These are phyloP conservation scores for Acorus gramineus DNA, from an alignment of 106 monocot genomes.

Conservation along the genomic window DNA sequence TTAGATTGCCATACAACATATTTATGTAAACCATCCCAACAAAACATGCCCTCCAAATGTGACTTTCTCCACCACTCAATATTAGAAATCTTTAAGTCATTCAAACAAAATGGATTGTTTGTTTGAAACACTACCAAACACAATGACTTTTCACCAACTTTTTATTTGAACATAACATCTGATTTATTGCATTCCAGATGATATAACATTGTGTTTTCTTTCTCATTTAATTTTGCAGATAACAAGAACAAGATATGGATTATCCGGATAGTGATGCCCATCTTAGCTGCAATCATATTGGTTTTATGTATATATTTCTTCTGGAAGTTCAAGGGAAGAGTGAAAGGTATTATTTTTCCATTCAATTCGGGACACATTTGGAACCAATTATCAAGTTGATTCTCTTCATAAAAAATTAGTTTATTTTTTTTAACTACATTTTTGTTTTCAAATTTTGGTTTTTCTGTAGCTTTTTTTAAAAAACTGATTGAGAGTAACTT, in stretches of 20 bases:
- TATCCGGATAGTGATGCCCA: constrained; percentile 11
- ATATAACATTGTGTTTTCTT: not conserved
- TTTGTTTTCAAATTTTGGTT: not conserved
- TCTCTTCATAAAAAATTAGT: too few species aligned
- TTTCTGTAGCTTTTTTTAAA: not conserved
- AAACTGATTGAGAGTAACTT: not conserved
- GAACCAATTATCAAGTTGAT: too few species aligned
- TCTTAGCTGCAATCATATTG: constrained; percentile 7
- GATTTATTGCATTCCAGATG: not conserved
- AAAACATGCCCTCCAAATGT: too few species aligned
- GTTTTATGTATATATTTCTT: constrained; percentile 16
- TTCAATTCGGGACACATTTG: not conserved
- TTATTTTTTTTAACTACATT: too few species aligned
- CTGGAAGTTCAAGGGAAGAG: constrained; percentile 17
- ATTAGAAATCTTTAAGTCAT: too few species aligned
- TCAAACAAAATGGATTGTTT: too few species aligned
- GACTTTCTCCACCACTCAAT: too few species aligned
- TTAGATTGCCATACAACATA: too few species aligned
- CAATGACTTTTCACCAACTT: too few species aligned
- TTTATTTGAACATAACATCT: too few species aligned
- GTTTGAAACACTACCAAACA: too few species aligned
- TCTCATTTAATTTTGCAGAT: constrained; percentile 5
- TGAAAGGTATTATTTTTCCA: constrained; percentile 16
- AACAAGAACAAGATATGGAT: constrained; percentile 15
- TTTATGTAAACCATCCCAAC: too few species aligned